A percentile compares a stretch with the other conserved stretches of the same genome.
phyloP scores from a whole-genome alignment of 352 stramenopile genomes.

The Blastocystis sp. region DNA sequence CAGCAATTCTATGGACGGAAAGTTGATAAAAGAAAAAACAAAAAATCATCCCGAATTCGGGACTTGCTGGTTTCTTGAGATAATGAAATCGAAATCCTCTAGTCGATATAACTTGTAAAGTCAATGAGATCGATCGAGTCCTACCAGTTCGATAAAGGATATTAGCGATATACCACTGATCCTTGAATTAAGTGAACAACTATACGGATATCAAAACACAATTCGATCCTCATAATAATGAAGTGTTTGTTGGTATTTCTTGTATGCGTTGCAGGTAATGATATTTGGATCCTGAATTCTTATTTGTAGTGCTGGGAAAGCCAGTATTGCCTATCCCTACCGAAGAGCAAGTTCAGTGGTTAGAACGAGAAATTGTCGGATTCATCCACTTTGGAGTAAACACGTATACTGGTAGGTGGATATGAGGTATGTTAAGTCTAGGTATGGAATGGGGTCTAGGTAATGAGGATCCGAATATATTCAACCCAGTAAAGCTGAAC shows the following conservation, averaged over 20 bases:
- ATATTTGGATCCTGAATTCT: not conserved
- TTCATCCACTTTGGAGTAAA: constrained; percentile 62
- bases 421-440: not conserved
- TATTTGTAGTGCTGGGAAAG: constrained; percentile 31
- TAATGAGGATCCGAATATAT: constrained; percentile 56
- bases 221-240: constrained; percentile 25
- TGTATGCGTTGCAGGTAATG: not conserved
- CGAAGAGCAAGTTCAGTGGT: constrained; percentile 57
- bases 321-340: constrained; percentile 36
- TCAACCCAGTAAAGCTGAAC: constrained; percentile 57
- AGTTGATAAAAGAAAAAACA: not conserved
- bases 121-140: no score
- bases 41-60: not conserved
- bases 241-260: constrained; percentile 7
- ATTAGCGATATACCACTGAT: not conserved
- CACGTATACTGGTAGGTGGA: constrained; percentile 43
- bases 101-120: no score
- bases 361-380: constrained; percentile 15
- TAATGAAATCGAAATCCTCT: no score
- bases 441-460: constrained; percentile 52
- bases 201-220: not conserved
- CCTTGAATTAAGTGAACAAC: not conserved
- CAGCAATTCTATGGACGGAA: not conserved
- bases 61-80: not conserved
- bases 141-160: no score